Base-by-base conservation (phyloP, 1,139 yeast species). In the Scheffersomyces parashehatae region DNA sequence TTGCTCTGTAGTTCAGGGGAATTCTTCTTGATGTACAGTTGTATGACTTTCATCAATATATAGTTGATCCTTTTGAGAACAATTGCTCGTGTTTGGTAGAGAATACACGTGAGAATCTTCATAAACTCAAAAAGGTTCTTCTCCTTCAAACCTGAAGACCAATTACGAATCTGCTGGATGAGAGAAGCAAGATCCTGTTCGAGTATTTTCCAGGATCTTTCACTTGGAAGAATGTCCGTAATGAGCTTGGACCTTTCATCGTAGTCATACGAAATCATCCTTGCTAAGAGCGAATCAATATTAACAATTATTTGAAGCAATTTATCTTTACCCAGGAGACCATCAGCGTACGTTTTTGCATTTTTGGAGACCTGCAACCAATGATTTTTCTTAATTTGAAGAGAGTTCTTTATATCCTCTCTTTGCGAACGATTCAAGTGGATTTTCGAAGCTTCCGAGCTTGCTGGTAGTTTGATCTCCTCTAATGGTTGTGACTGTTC, bases 121-220 rank as follows among this genome's bases (percentile, higher is more conserved):
- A 67, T 38, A 38, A 53, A 56, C 7, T 50, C 55, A 11, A 41
- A 47, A 35, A 54, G 52, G 39, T 57, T 60, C 46, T 50, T 58
- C 28, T 51, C 61, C 36, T 55, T 59, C 28, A 48, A 41, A 2
- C 32, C 40, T 26, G 45, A 45, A 29, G 49, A 41, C 33, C 44
- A 49, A 5, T 49, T 49, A 29, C 55, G 58, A 9, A 65, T 55
- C 9, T 60, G 59, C 1, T 47, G 44, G 11, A 67, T 64, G 26
- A 69, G 51, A 4, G 43, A 45, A 3, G 54, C 50, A 2, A 67
- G 53, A 29, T 69, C 73, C 12, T 54, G 59, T 36, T 62, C 58
- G 26, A 71, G 50, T 4, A 45, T 35, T 35, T 54, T 60, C 79
- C 79, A 73, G 28, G 62, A 59, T 39, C 71, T 53, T 47, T 68